Conservation (phyloP, 306 rosid genomes). For the Casuarina equisetifolia region DNA sequence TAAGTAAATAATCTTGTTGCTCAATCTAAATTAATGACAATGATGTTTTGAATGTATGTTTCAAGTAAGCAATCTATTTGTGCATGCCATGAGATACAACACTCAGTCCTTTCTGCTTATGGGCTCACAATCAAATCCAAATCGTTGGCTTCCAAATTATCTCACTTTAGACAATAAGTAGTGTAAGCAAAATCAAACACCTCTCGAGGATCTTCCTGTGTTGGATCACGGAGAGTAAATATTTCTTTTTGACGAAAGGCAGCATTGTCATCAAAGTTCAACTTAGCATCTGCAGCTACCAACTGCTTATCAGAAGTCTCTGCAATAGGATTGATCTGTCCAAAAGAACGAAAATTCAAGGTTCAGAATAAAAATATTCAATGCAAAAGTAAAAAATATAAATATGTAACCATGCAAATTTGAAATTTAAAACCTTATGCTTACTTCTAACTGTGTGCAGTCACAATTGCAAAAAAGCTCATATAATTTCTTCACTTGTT, state of each 20-base stretch:
- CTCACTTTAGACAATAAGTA: slow-evolving; percentile 6
- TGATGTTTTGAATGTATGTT: no score
- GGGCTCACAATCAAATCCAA: neutral
- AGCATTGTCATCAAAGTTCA: slow-evolving; percentile 97
- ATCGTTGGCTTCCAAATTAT: neutral
- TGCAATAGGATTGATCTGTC: slow-evolving; percentile 91
- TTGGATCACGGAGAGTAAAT: slow-evolving; percentile 88
- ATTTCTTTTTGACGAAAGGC: slow-evolving; percentile 87
- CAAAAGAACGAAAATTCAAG: slow-evolving; percentile 24
- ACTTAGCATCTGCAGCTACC: slow-evolving; percentile 99
- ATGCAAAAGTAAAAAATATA: slow-evolving; percentile 2
- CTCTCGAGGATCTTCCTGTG: slow-evolving; percentile 99
- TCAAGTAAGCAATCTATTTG: neutral
- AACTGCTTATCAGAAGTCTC: slow-evolving; percentile 93
- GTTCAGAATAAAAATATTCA: slow-evolving; percentile 13
- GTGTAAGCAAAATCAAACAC: slow-evolving; percentile 32
- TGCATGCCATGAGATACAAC: neutral
- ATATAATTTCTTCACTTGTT: slow-evolving; percentile 97
- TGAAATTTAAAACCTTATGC: slow-evolving; percentile 26
- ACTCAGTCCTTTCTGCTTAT: neutral
- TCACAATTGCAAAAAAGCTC: slow-evolving; percentile 74
- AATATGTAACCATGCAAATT: slow-evolving; percentile 12
- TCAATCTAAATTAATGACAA: neutral
- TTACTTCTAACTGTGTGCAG: slow-evolving; percentile 98
- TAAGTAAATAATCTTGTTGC: neutral